Evolutionary conservation across 2,329 filamentous ascomycete species (phyloP), one percentile per base, ranked within the genome.

Genomic region (Exophiala phaeomuriformis): DNA sequence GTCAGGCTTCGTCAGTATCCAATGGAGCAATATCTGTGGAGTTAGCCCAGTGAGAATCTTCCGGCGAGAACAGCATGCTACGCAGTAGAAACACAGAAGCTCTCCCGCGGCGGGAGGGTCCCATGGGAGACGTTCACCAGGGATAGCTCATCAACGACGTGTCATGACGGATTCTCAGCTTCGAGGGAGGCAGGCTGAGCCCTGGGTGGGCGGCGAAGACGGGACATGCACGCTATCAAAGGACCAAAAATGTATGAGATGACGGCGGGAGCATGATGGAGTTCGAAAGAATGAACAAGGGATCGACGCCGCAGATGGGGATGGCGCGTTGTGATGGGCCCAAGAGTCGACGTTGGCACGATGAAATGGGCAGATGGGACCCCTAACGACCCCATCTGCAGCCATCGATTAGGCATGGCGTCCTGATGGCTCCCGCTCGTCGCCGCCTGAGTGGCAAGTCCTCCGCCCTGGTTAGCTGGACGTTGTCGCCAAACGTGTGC

Each of bases 281-380:
- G n/a, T 35, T 47, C 33, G 35, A 28, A 37, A 19, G 19, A 37
- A 37, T 48, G 47, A 41, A 52, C 49, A 50, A 51, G 48, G 19
- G 51, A 51, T 57, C 46, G 51, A 48, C 55, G 40, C 39, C 45
- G 44, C 44, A 40, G 49, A 43, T 35, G 50, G 32, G 30, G 50
- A 31, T 32, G 28, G 31, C 19, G 31, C 35, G 31, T 48, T 47
- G 47, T 33, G 41, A 19, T 43, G 45, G 35, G 47, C 9, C 29
- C 32, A 29, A 12, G 12, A 47, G 32, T 47, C 27, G 44, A 45
- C 36, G 46, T 46, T 31, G 43, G 9, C 30, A 57, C 54, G 55
- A 57, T 51, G 55, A 57, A 51, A 54, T 47, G 47, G 48, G 48
- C 55, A 51, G 47, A 47, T 19, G 40, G 19, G 35, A 47, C n/a